Conservation (phyloP, 805 yeast species). For the Vanderwaltozyma verrucispora region DNA sequence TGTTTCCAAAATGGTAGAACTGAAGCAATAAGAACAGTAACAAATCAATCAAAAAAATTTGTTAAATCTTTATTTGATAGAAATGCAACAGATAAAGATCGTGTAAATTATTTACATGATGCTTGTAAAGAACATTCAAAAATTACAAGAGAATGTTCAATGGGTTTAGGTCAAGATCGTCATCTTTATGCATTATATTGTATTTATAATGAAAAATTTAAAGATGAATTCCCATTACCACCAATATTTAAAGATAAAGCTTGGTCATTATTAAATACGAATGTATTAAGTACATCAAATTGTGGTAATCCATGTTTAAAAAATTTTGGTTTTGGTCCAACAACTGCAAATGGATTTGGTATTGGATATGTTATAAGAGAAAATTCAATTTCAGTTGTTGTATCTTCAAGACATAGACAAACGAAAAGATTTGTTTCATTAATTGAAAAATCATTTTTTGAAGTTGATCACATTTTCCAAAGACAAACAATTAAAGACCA, state of each 20-base stretch:
- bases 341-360: constrained; percentile 85
- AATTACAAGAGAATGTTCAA: constrained; percentile 57
- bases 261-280: constrained; percentile 77
- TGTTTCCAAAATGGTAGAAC: constrained; percentile 82
- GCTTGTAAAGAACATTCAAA: constrained; percentile 66
- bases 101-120: constrained; percentile 42
- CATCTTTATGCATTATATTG: constrained; percentile 81
- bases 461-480: constrained; percentile 46
- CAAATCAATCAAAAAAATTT: constrained; percentile 67
- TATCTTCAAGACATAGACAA: constrained; percentile 82
- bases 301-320: constrained; percentile 88
- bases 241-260: constrained; percentile 74
- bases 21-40: constrained; percentile 81
- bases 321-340: constrained; percentile 88
- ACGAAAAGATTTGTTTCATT: constrained; percentile 64
- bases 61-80: constrained; percentile 78
- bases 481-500: constrained; percentile 5
- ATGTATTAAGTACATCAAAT: constrained; percentile 72
- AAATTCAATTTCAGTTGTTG: constrained; percentile 69
- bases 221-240: constrained; percentile 40
- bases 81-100: constrained; percentile 46
- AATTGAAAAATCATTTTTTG: constrained; percentile 49
- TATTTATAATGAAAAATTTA: constrained; percentile 52
- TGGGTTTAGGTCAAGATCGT: constrained; percentile 86
- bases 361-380: constrained; percentile 80